Evolutionary conservation across 2,329 filamentous ascomycete species (phyloP), one percentile per base, ranked within the genome.

Genomic region (Phyllosticta citrichinensis): DNA sequence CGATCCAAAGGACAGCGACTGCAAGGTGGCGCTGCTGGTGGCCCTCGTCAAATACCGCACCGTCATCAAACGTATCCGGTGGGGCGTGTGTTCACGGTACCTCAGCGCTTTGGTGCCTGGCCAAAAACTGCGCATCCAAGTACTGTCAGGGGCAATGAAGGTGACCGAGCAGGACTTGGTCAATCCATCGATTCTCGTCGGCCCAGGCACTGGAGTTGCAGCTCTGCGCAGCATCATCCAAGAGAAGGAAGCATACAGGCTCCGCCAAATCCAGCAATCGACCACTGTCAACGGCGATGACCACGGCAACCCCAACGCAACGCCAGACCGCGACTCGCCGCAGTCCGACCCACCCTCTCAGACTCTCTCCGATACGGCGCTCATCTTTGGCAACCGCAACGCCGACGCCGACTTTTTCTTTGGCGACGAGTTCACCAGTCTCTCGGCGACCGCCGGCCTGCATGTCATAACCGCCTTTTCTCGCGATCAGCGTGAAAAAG

Each of bases 11-110:
- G 56, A 24, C 50, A 61, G 65, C 6, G 66, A 70, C 5, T 81
- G 81, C 1, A 75, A 76, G 14, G 77, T 95, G 22, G 87, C 96
- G 60, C 79, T 97, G 3, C 77, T 96, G 3, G 83, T 92, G 52
- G 92, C 94, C 0, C 87, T 97, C 61, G 92, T 99, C 63, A 91
- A 93, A 70, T 97, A 96, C 73, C 85, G 86, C 64, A 96, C 92
- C 0, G 85, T 96, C 27, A 88, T 96, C 63, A 89, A 89, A 68
- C 87, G 88, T 64, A 87, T 89, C 2, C 83, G 94, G 19, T 83
- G 93, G 68, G 94, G 94, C 1, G 86, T 99, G 55, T 97, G 92
- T 73, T 96, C 94, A 5, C 83, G 89, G 24, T 97, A 97, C 70
- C 80, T 97, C 19, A 82, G 87, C 20, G 79, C 80, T 4, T 79